Evolutionary conservation across 2,329 filamentous ascomycete genomes (phyloP), one percentile per base, ranked within the genome.

Genomic region (Fusarium domesticum): DNA sequence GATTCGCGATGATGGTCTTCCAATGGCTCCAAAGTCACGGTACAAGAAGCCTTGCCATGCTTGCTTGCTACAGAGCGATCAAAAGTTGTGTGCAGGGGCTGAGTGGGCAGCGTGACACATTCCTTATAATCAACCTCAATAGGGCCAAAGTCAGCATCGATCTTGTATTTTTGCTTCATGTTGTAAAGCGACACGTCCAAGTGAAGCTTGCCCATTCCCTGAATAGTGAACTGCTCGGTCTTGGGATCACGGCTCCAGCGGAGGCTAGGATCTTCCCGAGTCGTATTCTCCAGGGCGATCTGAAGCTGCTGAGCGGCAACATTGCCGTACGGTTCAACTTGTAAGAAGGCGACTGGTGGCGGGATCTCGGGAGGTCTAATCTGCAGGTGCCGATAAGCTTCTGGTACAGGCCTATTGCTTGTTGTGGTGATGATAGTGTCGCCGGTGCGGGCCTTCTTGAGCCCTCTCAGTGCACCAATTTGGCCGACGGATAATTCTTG

Each of bases 121-220:
- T 98, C 93, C 42, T 95, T 85, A 68, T 97, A 98, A 55, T 95
- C 90, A 48, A 98, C 96, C 58, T 96, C 88, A 50, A 98, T 95
- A 41, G 83, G 84, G 11, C 92, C 91, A 73, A 96, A 96, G 71
- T 83, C 50, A 75, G 90, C 77, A 81, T 96, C 66, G 74, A 77
- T 89, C 64, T 93, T 95, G 69, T 96, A 85, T 61, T 95, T 89
- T 40, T 89, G 87, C 53, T 93, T 83, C 8, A 98, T 80, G 34
- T 91, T 81, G 65, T 97, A 89, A 38, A 89, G 76, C 1, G 92
- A 91, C 37, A 98, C 93, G 59, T 98, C 93, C 1, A 98, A 76
- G 66, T 98, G 93, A 19, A 98, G 78, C 59, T 95, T 89, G 6
- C 93, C 93, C 93, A 98, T 97, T 4, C 93, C 93, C 41, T 91